Percentiles rank a stretch among this genome's conserved stretches.
These are phyloP conservation scores for Hericium rajendrae DNA, from an alignment of 768 basidiomycete genomes.

Conservation along the genomic window DNA sequence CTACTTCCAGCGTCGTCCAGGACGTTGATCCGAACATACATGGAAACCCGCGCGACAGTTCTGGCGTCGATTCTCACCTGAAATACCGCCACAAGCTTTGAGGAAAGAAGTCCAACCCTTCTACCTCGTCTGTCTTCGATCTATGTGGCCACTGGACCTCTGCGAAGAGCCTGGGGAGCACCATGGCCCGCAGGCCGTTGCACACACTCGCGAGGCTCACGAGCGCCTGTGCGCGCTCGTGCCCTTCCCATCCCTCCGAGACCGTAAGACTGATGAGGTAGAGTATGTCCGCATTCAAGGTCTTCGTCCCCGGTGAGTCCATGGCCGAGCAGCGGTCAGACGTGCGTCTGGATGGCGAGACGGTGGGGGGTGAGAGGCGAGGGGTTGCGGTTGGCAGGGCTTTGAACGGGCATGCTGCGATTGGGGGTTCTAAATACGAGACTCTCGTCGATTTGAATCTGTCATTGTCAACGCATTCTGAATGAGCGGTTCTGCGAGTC, in stretches of 20 bases:
- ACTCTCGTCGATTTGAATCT: not conserved
- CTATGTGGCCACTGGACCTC: constrained; percentile 25
- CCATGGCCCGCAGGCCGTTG: not conserved
- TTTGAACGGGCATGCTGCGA: not conserved
- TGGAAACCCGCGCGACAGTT: not conserved
- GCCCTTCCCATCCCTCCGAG: not conserved
- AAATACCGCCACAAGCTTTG: constrained; percentile 22
- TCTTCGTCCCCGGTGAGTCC: too few species aligned
- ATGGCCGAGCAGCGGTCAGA: too few species aligned
- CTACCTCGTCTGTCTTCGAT: constrained; percentile 17
- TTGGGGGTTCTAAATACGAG: not conserved
- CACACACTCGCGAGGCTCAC: not conserved
- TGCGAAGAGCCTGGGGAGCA: constrained; percentile 17
- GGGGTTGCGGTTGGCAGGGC: not conserved
- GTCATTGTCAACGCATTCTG: too few species aligned
- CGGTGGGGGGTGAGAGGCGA: not conserved
- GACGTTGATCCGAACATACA: not conserved
- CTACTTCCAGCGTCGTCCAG: too few species aligned
- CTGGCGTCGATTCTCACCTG: constrained; percentile 14
- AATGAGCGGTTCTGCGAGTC: too few species aligned
- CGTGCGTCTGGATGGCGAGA: too few species aligned
- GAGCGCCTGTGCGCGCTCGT: not conserved
- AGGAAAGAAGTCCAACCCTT: constrained; percentile 22
- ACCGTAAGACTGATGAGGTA: not conserved
- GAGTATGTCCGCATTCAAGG: not conserved